Percentiles rank a stretch among this genome's conserved stretches.
Conservation (phyloP, 164 flowering plant species). For the Vitis rupestris region DNA sequence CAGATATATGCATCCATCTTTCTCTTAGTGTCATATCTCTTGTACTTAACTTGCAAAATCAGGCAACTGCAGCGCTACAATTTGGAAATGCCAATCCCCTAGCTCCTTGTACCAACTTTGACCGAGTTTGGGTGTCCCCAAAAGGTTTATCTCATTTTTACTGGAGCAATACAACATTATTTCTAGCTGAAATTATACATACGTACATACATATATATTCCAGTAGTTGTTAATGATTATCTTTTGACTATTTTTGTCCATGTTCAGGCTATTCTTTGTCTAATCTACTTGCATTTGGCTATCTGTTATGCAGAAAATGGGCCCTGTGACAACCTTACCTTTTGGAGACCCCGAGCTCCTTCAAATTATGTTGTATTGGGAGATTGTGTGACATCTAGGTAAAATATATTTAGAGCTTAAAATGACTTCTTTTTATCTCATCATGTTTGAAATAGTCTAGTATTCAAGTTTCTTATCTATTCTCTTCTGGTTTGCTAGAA, state of each 20-base stretch:
- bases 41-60: constrained; percentile 75
- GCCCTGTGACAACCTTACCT: constrained; percentile 53
- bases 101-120: constrained; percentile 79
- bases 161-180: neutral
- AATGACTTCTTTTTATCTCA: neutral
- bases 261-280: neutral
- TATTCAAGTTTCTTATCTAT: neutral
- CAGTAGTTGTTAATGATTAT: neutral
- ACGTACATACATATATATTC: no score
- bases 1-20: constrained; percentile 79
- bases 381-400: constrained; percentile 98
- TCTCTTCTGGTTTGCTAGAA: neutral
- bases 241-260: neutral
- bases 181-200: neutral
- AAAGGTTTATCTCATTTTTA: constrained; percentile 49
- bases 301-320: constrained; percentile 56
- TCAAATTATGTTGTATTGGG: constrained; percentile 93
- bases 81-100: constrained; percentile 79
- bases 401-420: neutral
- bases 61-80: constrained; percentile 71
- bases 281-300: neutral
- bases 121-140: constrained; percentile 78
- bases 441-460: neutral
- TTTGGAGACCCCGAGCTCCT: constrained; percentile 98
- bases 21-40: constrained; percentile 86